Conservation (phyloP, 2,329 filamentous ascomycete genomes). For the Alternaria infectoria region DNA sequence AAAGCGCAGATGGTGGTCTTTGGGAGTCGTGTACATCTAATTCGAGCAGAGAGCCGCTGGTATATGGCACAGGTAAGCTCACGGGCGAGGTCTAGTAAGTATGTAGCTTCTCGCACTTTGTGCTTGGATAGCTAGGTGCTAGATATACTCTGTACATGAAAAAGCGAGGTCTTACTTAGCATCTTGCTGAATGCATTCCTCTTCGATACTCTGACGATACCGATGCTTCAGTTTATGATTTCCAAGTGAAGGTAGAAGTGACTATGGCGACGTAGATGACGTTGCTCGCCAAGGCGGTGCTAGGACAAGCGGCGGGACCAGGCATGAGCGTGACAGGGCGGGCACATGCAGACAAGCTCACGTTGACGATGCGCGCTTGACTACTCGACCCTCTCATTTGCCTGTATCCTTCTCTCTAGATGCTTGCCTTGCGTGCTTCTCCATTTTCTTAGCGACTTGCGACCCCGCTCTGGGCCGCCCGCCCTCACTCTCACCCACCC, state of each 20-base stretch:
- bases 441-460: constrained; percentile 2
- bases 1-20: not conserved
- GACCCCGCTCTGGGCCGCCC: constrained; percentile 1
- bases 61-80: constrained; percentile 17
- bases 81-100: not conserved
- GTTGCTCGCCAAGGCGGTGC: constrained; percentile 25
- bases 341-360: constrained; percentile 29
- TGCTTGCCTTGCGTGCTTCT: constrained; percentile 6
- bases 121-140: not conserved
- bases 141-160: not conserved
- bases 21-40: constrained; percentile 4
- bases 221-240: not conserved
- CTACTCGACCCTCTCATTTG: constrained; percentile 6
- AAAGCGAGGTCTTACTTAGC: not conserved
- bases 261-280: constrained; percentile 14
- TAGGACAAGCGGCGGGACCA: constrained; percentile 27
- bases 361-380: constrained; percentile 19
- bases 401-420: not conserved
- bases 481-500: not conserved
- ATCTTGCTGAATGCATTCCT: not conserved
- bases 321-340: constrained; percentile 27
- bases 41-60: not conserved
- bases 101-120: constrained; percentile 1
- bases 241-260: not conserved
- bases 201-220: not conserved